Evolutionary conservation across 345 rosid species (phyloP).

Genomic region (Linum trigynum): DNA sequence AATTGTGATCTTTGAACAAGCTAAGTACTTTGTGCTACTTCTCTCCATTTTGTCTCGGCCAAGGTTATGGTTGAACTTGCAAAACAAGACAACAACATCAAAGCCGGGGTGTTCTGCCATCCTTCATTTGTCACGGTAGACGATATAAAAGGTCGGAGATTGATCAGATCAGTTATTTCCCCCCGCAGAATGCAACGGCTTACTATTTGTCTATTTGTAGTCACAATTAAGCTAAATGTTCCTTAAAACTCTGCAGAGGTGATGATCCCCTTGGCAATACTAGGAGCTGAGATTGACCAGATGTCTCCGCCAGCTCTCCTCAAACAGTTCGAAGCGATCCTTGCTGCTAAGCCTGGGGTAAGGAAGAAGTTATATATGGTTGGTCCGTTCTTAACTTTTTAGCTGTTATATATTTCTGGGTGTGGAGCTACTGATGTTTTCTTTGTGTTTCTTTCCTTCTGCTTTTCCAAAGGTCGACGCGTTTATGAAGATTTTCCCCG

Average conservation of each 20-base stretch:
- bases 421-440: no score
- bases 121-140: constrained; percentile 26
- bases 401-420: no score
- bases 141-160: constrained; percentile 24
- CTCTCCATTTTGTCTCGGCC: constrained; percentile 16
- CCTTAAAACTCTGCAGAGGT: constrained; percentile 25
- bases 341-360: constrained; percentile 38
- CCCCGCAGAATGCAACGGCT: background rate
- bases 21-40: no score
- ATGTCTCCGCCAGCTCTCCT: constrained; percentile 37
- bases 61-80: constrained; percentile 31
- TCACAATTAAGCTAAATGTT: background rate
- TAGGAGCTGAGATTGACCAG: constrained; percentile 50
- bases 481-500: constrained; percentile 64
- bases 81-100: background rate
- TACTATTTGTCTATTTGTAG: background rate
- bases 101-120: constrained; percentile 30
- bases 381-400: background rate
- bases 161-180: background rate
- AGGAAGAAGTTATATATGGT: background rate
- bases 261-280: constrained; percentile 37
- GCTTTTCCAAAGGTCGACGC: constrained; percentile 35
- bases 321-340: constrained; percentile 38
- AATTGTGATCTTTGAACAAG: background rate
- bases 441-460: background rate